phyloP scores from a whole-genome alignment of 2,329 filamentous ascomycete genomes.

The Aspergillus caelatus region DNA sequence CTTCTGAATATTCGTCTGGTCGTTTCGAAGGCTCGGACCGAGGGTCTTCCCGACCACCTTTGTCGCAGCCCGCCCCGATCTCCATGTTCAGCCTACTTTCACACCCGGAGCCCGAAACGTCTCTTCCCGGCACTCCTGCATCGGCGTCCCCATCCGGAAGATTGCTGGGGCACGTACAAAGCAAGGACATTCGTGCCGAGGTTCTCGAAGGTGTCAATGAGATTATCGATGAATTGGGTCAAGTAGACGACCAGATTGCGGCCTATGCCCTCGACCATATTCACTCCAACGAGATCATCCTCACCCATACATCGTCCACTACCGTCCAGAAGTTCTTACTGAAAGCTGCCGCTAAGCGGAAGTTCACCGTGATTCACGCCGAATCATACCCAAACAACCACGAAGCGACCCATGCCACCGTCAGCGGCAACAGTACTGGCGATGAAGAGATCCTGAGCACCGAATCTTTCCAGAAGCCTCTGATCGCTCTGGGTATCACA shows the following conservation, averaged over 20 bases:
- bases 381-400: slow-evolving; percentile 73
- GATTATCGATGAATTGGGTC: slow-evolving; percentile 91
- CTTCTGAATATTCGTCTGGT: slow-evolving; percentile 29
- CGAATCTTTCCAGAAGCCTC: slow-evolving; percentile 71
- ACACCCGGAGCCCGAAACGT: slow-evolving; percentile 56
- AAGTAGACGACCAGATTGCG: slow-evolving; percentile 91
- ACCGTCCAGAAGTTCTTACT: slow-evolving; percentile 90
- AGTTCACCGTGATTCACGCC: slow-evolving; percentile 86
- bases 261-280: slow-evolving; percentile 88
- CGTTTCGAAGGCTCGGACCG: slow-evolving; percentile 37
- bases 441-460: slow-evolving; percentile 52
- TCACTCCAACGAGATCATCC: slow-evolving; percentile 86
- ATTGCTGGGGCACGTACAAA: slow-evolving; percentile 30
- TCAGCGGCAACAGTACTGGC: slow-evolving; percentile 56
- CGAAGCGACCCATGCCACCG: slow-evolving; percentile 62
- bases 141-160: slow-evolving; percentile 39
- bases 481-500: slow-evolving; percentile 75
- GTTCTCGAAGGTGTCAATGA: slow-evolving; percentile 93
- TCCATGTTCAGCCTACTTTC: slow-evolving; percentile 90
- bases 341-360: slow-evolving; percentile 83
- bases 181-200: slow-evolving; percentile 79
- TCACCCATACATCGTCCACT: slow-evolving; percentile 82
- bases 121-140: slow-evolving; percentile 43
- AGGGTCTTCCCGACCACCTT: slow-evolving; percentile 57
- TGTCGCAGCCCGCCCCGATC: slow-evolving; percentile 63